Base-by-base conservation (phyloP, 1,284 basidiomycete species). In the Moniliella sp. region DNA sequence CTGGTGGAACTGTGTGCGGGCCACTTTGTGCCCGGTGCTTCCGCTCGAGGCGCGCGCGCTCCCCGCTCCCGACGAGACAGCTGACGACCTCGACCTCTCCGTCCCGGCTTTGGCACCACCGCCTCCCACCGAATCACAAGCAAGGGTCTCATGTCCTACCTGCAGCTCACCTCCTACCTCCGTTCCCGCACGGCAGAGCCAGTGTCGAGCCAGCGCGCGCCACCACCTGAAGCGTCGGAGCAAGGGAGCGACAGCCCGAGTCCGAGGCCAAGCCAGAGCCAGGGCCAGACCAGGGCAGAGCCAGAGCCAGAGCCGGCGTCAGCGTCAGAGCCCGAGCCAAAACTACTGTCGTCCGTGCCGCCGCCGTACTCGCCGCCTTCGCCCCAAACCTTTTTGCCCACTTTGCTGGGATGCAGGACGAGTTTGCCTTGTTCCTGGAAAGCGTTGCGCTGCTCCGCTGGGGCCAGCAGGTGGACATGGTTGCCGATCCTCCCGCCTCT, bases 1-100 rank as follows among this genome's bases (percentile, higher is more conserved):
- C 69, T 97, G 7, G 80, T 93, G 37, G 84, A 93, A 50, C 68
- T 94, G 0, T 93, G 88, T 57, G 79, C 79, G 0, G 76, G 75
- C 33, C 69, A n/a, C 5, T 51, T 49, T 27, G 28, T 38, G 3
- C 36, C 18, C 36, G 18, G 27, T 29, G 15, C 21, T 23, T 23
- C 21, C 17, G 27, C n/a, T n/a, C n/a, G n/a, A n/a, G n/a, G n/a
- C n/a, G n/a, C 25, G 31, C 11, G 4, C n/a, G 13, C 27, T 7
- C 30, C 14, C 18, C 19, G 9, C 23, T 34, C 11, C 23, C 21
- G 34, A 39, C 31, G 34, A 33, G 18, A 34, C 30, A 26, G 9
- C 19, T 13, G 8, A 23, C 8, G n/a, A n/a, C n/a, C n/a, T n/a
- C n/a, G n/a, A n/a, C n/a, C n/a, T n/a, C n/a, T n/a, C n/a, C n/a